Evolutionary conservation across 2,329 filamentous ascomycete species (phyloP).

Genomic region (Diaporthe helianthi): DNA sequence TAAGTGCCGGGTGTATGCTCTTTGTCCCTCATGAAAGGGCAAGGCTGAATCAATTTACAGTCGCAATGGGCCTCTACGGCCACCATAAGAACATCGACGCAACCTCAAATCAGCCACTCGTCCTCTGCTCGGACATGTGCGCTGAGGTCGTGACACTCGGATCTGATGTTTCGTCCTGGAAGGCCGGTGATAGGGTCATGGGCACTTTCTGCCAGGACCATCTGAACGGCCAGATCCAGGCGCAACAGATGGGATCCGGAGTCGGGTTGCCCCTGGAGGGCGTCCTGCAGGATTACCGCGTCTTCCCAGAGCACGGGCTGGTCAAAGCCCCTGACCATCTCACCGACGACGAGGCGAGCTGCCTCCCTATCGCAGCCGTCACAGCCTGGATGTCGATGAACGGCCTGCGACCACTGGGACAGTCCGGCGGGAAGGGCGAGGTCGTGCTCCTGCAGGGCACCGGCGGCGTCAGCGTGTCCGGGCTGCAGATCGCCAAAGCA

Average conservation of each 20-base stretch:
- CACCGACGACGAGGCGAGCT: conserved; percentile 64
- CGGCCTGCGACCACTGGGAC: conserved; percentile 61
- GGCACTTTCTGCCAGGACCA: conserved; percentile 67
- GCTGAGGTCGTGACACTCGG: conserved; percentile 63
- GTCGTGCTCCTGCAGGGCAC: conserved; percentile 62
- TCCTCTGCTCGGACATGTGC: conserved; percentile 76
- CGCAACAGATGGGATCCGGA: conserved; percentile 60
- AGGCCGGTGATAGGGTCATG: conserved; percentile 69
- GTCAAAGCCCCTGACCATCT: conserved; percentile 64
- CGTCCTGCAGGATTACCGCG: conserved; percentile 64
- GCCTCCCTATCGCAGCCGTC: conserved; percentile 66
- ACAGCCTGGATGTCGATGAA: conserved; percentile 73
- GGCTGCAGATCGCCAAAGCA: conserved; percentile 61
- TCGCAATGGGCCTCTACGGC: conserved; percentile 70
- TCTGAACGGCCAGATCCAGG: conserved; percentile 64
- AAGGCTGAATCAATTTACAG: conserved; percentile 45
- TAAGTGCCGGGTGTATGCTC: conserved; percentile 36
- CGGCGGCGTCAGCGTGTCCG: conserved; percentile 59
- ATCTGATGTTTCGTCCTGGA: conserved; percentile 50
- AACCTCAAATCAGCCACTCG: conserved; percentile 51
- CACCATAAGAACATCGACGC: conserved; percentile 63
- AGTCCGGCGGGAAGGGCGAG: conserved; percentile 54
- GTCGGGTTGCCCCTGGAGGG: conserved; percentile 67
- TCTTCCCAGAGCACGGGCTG: conserved; percentile 63
- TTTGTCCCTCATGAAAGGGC: too few species aligned